These are phyloP conservation scores for Kazachstania sp. DNA, from an alignment of 1,139 yeast species.

Conservation along the genomic window DNA sequence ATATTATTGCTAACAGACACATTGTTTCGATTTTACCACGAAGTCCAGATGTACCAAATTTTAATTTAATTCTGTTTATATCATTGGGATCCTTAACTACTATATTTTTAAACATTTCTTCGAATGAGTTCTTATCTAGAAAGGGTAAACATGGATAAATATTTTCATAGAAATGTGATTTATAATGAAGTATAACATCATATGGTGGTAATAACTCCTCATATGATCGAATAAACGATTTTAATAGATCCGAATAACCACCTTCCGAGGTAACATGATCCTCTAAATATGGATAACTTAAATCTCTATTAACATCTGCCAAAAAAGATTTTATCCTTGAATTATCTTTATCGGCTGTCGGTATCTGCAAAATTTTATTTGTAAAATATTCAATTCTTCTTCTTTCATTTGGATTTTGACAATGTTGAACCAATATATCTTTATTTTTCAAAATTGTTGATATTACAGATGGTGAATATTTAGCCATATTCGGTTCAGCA, in stretches of 20 bases:
- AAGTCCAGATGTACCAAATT: slow-evolving; percentile 20
- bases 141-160: slow-evolving; percentile 25
- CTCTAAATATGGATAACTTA: slow-evolving; percentile 18
- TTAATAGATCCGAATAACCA: slow-evolving; percentile 22
- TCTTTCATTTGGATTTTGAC: slow-evolving; percentile 14
- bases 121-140: slow-evolving; percentile 22
- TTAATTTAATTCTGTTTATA: slow-evolving; percentile 14
- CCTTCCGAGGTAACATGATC: slow-evolving; percentile 17
- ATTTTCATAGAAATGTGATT: slow-evolving; percentile 22
- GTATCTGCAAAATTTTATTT: slow-evolving; percentile 18
- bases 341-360: not conserved
- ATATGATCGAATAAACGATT: slow-evolving; percentile 15
- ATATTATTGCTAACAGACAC: slow-evolving; percentile 19
- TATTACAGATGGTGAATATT: slow-evolving; percentile 13
- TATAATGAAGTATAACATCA: slow-evolving; percentile 16
- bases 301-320: not conserved
- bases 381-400: slow-evolving; percentile 20
- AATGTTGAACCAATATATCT: slow-evolving; percentile 17
- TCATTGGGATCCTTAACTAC: slow-evolving; percentile 15
- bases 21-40: slow-evolving; percentile 27
- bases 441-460: slow-evolving; percentile 18
- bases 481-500: slow-evolving; percentile 15
- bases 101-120: slow-evolving; percentile 17
- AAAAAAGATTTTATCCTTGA: slow-evolving; percentile 7
- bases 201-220: slow-evolving; percentile 24